phyloP scores from a whole-genome alignment of 2,329 filamentous ascomycete genomes.

The Talaromyces sp. region DNA sequence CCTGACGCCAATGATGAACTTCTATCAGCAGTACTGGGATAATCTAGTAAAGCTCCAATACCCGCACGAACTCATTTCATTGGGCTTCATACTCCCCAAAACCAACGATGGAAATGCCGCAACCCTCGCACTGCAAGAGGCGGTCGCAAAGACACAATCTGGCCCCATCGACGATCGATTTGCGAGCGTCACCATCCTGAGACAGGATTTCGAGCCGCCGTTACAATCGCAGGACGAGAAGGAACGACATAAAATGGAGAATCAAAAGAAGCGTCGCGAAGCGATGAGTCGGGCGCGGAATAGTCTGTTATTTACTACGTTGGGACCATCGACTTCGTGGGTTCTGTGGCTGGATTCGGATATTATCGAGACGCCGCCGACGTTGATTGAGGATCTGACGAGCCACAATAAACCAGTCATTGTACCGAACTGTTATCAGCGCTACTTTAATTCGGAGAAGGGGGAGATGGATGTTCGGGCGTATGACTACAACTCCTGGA shows the following conservation, averaged over 20 bases:
- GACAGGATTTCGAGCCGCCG: slow-evolving; percentile 89
- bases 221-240: slow-evolving; percentile 75
- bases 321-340: slow-evolving; percentile 89
- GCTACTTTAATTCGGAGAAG: slow-evolving; percentile 70
- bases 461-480: slow-evolving; percentile 71
- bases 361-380: slow-evolving; percentile 79
- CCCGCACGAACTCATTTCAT: slow-evolving; percentile 88
- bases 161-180: slow-evolving; percentile 79
- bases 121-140: slow-evolving; percentile 75
- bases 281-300: slow-evolving; percentile 94
- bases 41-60: slow-evolving; percentile 81
- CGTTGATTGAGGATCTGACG: slow-evolving; percentile 88
- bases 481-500: slow-evolving; percentile 98
- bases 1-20: slow-evolving; percentile 85
- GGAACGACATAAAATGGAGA: slow-evolving; percentile 85
- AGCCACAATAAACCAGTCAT: slow-evolving; percentile 84
- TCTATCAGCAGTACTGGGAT: slow-evolving; percentile 94
- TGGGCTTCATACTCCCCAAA: slow-evolving; percentile 95
- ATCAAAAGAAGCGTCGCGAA: slow-evolving; percentile 80
- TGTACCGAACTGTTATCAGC: slow-evolving; percentile 92
- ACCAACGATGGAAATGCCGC: slow-evolving; percentile 87
- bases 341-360: slow-evolving; percentile 95
- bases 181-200: slow-evolving; percentile 86
- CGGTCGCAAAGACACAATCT: slow-evolving; percentile 80
- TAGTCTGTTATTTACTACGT: slow-evolving; percentile 88